Evolutionary conservation across 108 stramenopile genomes (phyloP).

Genomic region (Skeletonema marinoi): DNA sequence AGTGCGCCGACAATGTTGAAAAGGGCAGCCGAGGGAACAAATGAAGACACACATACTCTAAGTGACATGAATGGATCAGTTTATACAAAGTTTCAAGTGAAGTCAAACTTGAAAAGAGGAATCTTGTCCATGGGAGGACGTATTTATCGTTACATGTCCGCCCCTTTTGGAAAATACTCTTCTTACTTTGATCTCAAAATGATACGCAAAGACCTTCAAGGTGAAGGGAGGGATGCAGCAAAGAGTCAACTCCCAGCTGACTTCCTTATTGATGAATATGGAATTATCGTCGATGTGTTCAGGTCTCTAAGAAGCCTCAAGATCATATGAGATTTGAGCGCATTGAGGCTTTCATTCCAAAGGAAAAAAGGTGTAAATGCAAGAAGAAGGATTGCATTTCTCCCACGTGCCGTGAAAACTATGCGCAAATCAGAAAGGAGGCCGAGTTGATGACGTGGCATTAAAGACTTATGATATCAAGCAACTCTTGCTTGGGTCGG

Average conservation of each 20-base stretch:
- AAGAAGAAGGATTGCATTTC: no score
- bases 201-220: neutral
- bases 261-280: conserved; percentile 10
- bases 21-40: neutral
- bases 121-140: no score
- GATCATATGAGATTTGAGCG: conserved; percentile 6
- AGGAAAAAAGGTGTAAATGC: no score
- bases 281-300: conserved; percentile 11
- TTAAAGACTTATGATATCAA: neutral
- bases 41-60: neutral
- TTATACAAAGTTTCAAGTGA: conserved; percentile 2
- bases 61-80: conserved; percentile 4
- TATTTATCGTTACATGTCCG: neutral
- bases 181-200: neutral
- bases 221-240: neutral
- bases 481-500: neutral
- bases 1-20: neutral
- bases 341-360: no score
- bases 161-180: neutral
- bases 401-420: neutral
- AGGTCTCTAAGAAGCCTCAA: neutral
- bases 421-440: neutral
- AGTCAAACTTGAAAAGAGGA: neutral
- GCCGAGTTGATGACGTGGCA: neutral
- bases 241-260: conserved; percentile 4